A percentile compares a stretch with the other conserved stretches of the same genome.
Conservation (phyloP, 768 basidiomycete genomes). For the Rhizopogon salebrosus region DNA sequence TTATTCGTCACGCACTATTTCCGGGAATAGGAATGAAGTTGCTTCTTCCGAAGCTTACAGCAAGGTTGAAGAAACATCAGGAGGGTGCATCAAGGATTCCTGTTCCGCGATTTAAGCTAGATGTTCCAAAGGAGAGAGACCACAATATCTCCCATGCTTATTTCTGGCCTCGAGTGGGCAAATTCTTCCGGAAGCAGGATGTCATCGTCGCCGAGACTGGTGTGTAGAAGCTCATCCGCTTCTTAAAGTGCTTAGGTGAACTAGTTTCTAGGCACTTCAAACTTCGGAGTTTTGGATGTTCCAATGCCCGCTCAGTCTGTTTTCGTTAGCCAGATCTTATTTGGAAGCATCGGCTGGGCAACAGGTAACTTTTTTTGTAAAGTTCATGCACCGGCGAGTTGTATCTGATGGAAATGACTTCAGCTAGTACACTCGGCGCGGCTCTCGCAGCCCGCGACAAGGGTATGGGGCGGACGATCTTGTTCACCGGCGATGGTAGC, state of each 20-base stretch:
- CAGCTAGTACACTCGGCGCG: conserved; percentile 67
- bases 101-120: conserved; percentile 38
- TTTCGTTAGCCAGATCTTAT: conserved; percentile 74
- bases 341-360: conserved; percentile 92
- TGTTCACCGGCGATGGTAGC: conserved; percentile 85
- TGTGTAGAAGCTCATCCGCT: conserved; percentile 8
- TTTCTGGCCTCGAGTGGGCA: conserved; percentile 77
- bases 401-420: neutral
- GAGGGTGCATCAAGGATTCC: conserved; percentile 34
- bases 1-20: conserved; percentile 60
- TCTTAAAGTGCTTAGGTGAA: neutral
- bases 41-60: conserved; percentile 67
- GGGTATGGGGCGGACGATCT: conserved; percentile 59
- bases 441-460: conserved; percentile 73
- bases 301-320: conserved; percentile 67
- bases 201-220: conserved; percentile 89
- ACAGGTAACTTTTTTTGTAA: conserved; percentile 45
- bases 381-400: neutral
- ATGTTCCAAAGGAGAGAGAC: conserved; percentile 45
- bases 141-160: conserved; percentile 67
- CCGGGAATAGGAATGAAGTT: conserved; percentile 70
- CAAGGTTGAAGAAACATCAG: conserved; percentile 41
- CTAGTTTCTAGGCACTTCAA: conserved; percentile 53
- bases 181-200: conserved; percentile 68
- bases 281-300: conserved; percentile 81